phyloP scores from a whole-genome alignment of 2,329 filamentous ascomycete genomes.

The Fusarium newnesense region DNA sequence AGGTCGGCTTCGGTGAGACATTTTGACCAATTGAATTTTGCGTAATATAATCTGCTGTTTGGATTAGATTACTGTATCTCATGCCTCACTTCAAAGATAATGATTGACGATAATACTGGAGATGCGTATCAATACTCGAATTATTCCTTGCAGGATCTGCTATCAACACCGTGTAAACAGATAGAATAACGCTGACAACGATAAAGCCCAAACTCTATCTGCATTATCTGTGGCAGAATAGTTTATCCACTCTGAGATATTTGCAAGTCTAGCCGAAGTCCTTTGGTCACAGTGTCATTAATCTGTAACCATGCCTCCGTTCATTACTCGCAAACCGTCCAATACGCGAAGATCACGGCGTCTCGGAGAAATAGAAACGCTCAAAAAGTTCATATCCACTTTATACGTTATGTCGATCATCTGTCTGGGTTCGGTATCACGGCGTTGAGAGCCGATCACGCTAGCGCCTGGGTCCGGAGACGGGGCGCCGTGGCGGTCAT shows the following conservation, averaged over 20 bases:
- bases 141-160: background rate
- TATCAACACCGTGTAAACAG: background rate
- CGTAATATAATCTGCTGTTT: constrained; percentile 2
- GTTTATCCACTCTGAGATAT: background rate
- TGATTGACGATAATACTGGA: background rate
- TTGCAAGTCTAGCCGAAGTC: background rate
- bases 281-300: background rate
- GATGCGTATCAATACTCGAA: background rate
- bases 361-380: background rate
- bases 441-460: constrained; percentile 20
- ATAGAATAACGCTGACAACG: background rate
- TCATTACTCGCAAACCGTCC: background rate
- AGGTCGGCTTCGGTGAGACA: background rate
- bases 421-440: constrained; percentile 26
- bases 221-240: background rate
- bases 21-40: background rate
- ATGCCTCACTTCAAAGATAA: rapidly evolving
- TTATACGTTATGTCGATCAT: constrained; percentile 6
- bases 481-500: background rate
- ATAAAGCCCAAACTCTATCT: background rate
- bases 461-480: constrained; percentile 9
- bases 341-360: background rate
- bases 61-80: background rate
- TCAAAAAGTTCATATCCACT: background rate
- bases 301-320: background rate